Percentiles rank a stretch among this genome's conserved stretches.
These are phyloP conservation scores for Parastagonospora nodorum DNA, from an alignment of 2,329 filamentous ascomycete genomes.

Conservation along the genomic window DNA sequence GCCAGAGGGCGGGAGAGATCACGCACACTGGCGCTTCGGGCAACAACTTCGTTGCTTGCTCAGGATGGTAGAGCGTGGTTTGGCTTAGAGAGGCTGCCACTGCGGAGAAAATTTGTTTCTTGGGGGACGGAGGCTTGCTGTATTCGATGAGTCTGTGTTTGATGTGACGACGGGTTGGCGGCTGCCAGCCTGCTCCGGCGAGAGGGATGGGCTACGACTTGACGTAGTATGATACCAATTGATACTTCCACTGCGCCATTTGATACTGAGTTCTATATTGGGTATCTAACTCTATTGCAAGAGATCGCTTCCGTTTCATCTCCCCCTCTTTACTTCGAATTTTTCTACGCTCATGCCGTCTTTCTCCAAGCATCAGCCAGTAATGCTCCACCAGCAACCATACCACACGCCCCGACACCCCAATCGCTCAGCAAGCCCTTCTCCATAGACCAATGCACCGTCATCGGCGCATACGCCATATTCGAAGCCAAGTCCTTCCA, in stretches of 20 bases:
- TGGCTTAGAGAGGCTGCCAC: too few species aligned
- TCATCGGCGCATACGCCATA: conserved; percentile 78
- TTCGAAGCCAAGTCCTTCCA: conserved; percentile 72
- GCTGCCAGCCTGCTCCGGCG: too few species aligned
- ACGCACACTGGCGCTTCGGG: conserved; percentile 73
- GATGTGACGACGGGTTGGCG: too few species aligned
- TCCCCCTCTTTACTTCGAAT: not conserved
- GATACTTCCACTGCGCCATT: too few species aligned
- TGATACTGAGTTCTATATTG: too few species aligned
- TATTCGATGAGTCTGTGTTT: too few species aligned
- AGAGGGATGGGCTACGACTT: too few species aligned
- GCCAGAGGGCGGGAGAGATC: conserved; percentile 66
- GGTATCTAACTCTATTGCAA: not conserved
- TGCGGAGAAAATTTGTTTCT: too few species aligned
- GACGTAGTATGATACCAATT: too few species aligned
- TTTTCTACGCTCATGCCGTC: conserved; percentile 29
- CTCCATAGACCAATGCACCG: conserved; percentile 80
- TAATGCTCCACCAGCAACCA: conserved; percentile 51
- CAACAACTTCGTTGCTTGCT: conserved; percentile 71
- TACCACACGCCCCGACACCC: conserved; percentile 64
- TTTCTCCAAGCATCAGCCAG: conserved; percentile 54
- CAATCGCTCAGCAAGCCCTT: conserved; percentile 59
- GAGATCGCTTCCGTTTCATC: not conserved
- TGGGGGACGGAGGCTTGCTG: too few species aligned
- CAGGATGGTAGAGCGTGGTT: conserved; percentile 29